Percentiles rank a stretch among this genome's conserved stretches.
Conservation (phyloP, 1,284 basidiomycete species). For the Austroboletus niveus region DNA sequence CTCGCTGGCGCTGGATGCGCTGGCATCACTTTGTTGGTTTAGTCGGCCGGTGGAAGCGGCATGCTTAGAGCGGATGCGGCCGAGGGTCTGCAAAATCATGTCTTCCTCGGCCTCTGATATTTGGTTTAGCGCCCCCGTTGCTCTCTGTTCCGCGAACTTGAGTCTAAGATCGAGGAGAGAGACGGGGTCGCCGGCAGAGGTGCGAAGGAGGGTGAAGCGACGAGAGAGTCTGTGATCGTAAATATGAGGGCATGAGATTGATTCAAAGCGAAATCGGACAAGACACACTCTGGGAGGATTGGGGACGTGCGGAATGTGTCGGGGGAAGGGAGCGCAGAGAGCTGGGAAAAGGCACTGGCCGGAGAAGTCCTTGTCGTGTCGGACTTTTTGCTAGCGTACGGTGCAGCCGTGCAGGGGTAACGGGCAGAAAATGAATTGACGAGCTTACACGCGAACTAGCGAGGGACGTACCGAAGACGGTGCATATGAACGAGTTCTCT, state of each 20-base stretch:
- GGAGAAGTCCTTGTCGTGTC: conserved; percentile 14
- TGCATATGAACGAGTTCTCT: conserved; percentile 52
- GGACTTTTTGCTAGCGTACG: conserved; percentile 29
- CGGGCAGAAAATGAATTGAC: conserved; percentile 30
- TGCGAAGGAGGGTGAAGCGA: conserved; percentile 74
- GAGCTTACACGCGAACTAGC: conserved; percentile 33
- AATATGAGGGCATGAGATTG: conserved; percentile 11
- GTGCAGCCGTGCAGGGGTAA: conserved; percentile 16
- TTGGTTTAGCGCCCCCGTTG: conserved; percentile 60
- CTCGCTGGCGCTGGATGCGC: conserved; percentile 28
- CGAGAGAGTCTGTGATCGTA: conserved; percentile 60
- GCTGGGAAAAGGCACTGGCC: conserved; percentile 15
- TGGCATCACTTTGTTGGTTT: conserved; percentile 16
- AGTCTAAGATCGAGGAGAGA: conserved; percentile 60
- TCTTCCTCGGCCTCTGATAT: conserved; percentile 79
- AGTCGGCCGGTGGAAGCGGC: conserved; percentile 30
- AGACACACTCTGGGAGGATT: conserved; percentile 76
- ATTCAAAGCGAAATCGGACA: conserved; percentile 14
- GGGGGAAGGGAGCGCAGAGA: conserved; percentile 59
- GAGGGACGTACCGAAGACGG: conserved; percentile 71
- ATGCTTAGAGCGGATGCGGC: conserved; percentile 50
- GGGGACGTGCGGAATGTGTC: conserved; percentile 80
- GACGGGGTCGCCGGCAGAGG: conserved; percentile 60
- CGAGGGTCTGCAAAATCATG: conserved; percentile 74
- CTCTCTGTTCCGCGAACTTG: conserved; percentile 73